Evolutionary conservation across 768 basidiomycete species (phyloP).

Genomic region (Naematelia encephala): DNA sequence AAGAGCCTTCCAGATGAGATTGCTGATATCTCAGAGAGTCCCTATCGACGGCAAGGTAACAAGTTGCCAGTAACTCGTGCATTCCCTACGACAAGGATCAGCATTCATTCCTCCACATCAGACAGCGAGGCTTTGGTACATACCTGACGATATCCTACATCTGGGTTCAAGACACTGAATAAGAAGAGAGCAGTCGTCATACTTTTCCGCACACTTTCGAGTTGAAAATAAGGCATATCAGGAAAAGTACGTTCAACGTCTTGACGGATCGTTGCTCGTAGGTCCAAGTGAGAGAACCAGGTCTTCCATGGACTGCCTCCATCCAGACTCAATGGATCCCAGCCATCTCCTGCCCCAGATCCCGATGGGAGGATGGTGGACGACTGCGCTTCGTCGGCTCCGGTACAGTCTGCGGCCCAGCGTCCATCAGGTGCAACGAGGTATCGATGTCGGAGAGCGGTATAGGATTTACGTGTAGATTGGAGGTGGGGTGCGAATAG

Average conservation of each 20-base stretch:
- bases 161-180: slow-evolving; percentile 70
- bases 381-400: background rate
- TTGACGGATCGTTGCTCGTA: slow-evolving; percentile 82
- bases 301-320: slow-evolving; percentile 87
- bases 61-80: slow-evolving; percentile 90
- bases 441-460: slow-evolving; percentile 34
- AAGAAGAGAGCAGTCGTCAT: slow-evolving; percentile 85
- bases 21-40: slow-evolving; percentile 60
- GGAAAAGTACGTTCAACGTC: slow-evolving; percentile 99
- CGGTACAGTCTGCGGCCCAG: slow-evolving; percentile 49
- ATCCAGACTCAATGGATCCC: slow-evolving; percentile 48
- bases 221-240: slow-evolving; percentile 88
- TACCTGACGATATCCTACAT: slow-evolving; percentile 83
- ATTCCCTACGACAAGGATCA: slow-evolving; percentile 60
- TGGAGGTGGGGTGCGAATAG: slow-evolving; percentile 26
- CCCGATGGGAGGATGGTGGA: background rate
- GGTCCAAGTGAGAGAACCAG: slow-evolving; percentile 86
- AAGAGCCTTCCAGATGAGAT: slow-evolving; percentile 4
- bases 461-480: slow-evolving; percentile 25
- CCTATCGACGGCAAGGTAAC: slow-evolving; percentile 76
- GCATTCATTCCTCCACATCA: background rate
- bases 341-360: slow-evolving; percentile 14
- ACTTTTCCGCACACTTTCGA: slow-evolving; percentile 67
- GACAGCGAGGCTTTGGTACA: slow-evolving; percentile 4
- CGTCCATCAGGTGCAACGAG: slow-evolving; percentile 47